Evolutionary conservation across 176 grass and related monocot species (phyloP), one percentile per base, ranked within the genome.

Genomic region (Phragmites australis): DNA sequence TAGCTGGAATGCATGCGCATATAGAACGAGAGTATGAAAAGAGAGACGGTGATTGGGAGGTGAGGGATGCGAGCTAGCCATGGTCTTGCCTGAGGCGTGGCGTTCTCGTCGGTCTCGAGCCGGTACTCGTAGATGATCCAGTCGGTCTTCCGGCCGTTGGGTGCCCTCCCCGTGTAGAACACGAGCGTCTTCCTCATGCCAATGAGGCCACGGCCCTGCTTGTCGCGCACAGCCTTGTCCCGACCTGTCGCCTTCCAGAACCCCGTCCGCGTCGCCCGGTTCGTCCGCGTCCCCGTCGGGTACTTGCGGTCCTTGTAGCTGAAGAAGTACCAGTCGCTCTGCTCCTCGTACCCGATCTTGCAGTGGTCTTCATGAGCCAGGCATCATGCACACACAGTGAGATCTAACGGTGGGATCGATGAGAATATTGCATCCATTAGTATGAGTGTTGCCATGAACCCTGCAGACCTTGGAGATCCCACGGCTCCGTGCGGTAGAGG

Each of bases 251-350:
- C 93, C 90, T 97, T 97, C 93, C 93, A 97, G 82, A 97, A 97
- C 46, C 93, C 93, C 6, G 87, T 87, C 80, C 90, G 83, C 12
- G 93, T 97, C 55, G 93, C 90, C 69, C 93, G 71, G 63, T 97
- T 93, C 49, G 93, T 97, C 80, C 93, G 77, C 44, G 93, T 97
- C 40, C 93, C 93, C 42, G 93, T 97, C 19, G 86, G 93, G 82
- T 97, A 97, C 90, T 97, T 97, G 65, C 88, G 80, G 27, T 97
- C 93, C 86, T 97, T 97, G 88, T 93, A 89, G 75, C 86, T 97
- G 81, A 97, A 97, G 88, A 97, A 97, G 80, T 91, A 97, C 90
- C 90, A 97, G 31, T 97, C 93, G 16, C 85, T 93, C 78, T 97
- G 93, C 86, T 97, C 93, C 49, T 97, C 93, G 31, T 91, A 87